Evolutionary conservation across 2,329 filamentous ascomycete genomes (phyloP).

Genomic region (Madurella mycetomatis): DNA sequence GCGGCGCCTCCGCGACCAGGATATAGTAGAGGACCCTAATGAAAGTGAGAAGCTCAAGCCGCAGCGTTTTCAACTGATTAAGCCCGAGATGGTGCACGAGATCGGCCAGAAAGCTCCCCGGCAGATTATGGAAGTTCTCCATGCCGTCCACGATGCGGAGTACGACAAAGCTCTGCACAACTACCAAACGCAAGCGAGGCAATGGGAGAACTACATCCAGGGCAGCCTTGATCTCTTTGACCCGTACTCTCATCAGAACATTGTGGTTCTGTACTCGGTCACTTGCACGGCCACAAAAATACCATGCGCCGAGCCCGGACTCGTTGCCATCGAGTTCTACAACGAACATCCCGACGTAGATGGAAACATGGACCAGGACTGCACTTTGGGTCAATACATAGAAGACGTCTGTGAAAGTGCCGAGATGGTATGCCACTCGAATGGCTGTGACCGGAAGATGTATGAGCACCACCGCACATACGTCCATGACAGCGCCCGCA

Average conservation of each 20-base stretch:
- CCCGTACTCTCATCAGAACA: slow-evolving; percentile 92
- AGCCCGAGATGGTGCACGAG: slow-evolving; percentile 90
- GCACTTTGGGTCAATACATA: slow-evolving; percentile 89
- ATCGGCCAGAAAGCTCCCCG: slow-evolving; percentile 74
- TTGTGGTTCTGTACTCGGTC: slow-evolving; percentile 87
- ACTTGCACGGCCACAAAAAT: slow-evolving; percentile 93
- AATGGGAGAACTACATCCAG: slow-evolving; percentile 94
- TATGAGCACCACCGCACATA: slow-evolving; percentile 93
- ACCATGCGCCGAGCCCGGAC: slow-evolving; percentile 83
- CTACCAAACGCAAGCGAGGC: slow-evolving; percentile 88
- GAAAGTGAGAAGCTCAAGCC: slow-evolving; percentile 59
- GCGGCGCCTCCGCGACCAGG: slow-evolving; percentile 75
- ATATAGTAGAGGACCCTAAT: slow-evolving; percentile 52
- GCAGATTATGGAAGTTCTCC: slow-evolving; percentile 88
- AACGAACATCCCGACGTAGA: slow-evolving; percentile 70
- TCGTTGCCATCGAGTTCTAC: slow-evolving; percentile 91
- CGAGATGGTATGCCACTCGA: slow-evolving; percentile 71
- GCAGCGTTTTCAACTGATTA: slow-evolving; percentile 83
- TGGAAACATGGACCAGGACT: slow-evolving; percentile 73
- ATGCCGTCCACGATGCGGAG: slow-evolving; percentile 92
- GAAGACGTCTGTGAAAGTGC: slow-evolving; percentile 80
- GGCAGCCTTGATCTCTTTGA: slow-evolving; percentile 88
- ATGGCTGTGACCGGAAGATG: slow-evolving; percentile 85
- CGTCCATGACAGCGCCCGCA: slow-evolving; percentile 89
- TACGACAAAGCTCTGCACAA: slow-evolving; percentile 93